Evolutionary conservation across 768 basidiomycete genomes (phyloP), one percentile per base, ranked within the genome.

Genomic region (Collybiopsis luxurians): DNA sequence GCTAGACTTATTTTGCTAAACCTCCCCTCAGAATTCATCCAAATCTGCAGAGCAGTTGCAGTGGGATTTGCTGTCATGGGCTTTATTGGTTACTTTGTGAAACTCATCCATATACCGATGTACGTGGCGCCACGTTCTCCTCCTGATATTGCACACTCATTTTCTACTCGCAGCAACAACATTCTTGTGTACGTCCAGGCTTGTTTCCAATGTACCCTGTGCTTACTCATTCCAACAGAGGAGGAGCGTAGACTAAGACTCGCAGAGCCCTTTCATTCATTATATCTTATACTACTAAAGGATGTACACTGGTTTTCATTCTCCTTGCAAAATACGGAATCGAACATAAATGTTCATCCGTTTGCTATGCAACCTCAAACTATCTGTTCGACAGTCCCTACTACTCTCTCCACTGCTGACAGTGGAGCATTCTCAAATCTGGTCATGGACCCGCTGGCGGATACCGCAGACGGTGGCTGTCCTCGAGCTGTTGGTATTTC

Each of bases 51-150:
- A 70, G 97, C 97, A 31, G 94, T 99, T 54, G 95, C 95, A 2
- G 87, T 98, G 59, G 97, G 97, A 13, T 99, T 99, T 67, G 93
- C 89, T 50, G 92, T 99, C 63, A 98, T 98, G 95, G 97, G 97
- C 15, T 96, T 98, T 81, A 95, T 99, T 71, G 97, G 97, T 15
- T 99, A 96, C 79, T 89, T 98, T 69, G 95, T 97, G 63, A 98
- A 98, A 74, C 86, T 98, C 62, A 95, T 98, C 65, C 95, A 98
- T 74, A 97, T 96, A 73, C 95, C 95, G 65, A 96, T 97, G 95
- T 96, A 64, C 77, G 95, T 85, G 28, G 36, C 57, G 17, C 53
- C 38, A 53, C 38, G 34, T 50, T 39, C 28, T 42, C 30, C 15
- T 46, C 17, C 21, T n/a, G 49, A 49, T 12, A 44, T 44, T 54